phyloP scores from a whole-genome alignment of 2,329 filamentous ascomycete genomes.

The Fusarium globosum region DNA sequence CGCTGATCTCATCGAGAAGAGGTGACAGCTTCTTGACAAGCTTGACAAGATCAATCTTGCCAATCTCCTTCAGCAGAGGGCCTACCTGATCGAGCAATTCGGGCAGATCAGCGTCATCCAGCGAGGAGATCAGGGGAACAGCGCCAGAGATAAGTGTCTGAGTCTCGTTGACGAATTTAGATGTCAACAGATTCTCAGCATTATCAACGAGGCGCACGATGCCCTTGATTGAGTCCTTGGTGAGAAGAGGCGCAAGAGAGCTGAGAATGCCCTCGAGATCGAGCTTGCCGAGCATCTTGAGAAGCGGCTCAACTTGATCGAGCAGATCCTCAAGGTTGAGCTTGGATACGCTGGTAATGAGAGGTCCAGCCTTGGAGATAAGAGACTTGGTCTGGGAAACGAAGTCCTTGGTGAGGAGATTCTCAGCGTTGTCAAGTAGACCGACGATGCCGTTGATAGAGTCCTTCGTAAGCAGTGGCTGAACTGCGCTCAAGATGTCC shows the following conservation, averaged over 20 bases:
- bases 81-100: conserved; percentile 42
- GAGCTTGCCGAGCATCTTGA: conserved; percentile 47
- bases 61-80: conserved; percentile 48
- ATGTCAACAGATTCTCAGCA: conserved; percentile 44
- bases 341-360: conserved; percentile 49
- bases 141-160: conserved; percentile 45
- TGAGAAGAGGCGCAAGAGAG: conserved; percentile 44
- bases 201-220: conserved; percentile 48
- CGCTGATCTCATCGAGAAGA: conserved; percentile 45
- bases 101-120: conserved; percentile 40
- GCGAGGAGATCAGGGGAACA: conserved; percentile 38
- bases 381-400: conserved; percentile 44
- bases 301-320: conserved; percentile 49
- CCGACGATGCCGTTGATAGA: conserved; percentile 49
- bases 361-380: conserved; percentile 45
- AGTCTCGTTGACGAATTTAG: conserved; percentile 46
- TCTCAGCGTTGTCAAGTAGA: conserved; percentile 49
- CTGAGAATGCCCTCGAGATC: conserved; percentile 47
- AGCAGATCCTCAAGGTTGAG: conserved; percentile 50
- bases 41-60: conserved; percentile 46
- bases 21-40: conserved; percentile 46
- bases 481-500: conserved; percentile 43
- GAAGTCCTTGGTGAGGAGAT: conserved; percentile 45
- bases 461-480: conserved; percentile 48
- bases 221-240: conserved; percentile 44